A percentile compares a stretch with the other conserved stretches of the same genome.
Conservation (phyloP, 2,329 filamentous ascomycete species). For the Fusarium dlaminii region DNA sequence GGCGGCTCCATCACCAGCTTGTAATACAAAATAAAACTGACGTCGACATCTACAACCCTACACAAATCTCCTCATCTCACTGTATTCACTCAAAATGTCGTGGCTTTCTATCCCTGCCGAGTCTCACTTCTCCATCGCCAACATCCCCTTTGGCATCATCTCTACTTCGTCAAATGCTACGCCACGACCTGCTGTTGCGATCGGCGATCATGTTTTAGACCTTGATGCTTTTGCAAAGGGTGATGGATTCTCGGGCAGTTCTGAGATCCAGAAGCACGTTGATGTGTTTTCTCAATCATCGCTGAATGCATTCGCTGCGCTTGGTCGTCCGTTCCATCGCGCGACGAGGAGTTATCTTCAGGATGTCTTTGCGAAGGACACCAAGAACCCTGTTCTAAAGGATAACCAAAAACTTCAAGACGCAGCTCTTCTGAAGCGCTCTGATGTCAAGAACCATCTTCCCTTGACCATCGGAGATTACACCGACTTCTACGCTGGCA, state of each 20-base stretch:
- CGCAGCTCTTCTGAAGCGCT: conserved; percentile 41
- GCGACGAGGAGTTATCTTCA: conserved; percentile 77
- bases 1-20: conserved; percentile 18
- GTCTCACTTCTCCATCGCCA: conserved; percentile 65
- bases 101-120: conserved; percentile 48
- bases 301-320: conserved; percentile 50
- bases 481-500: conserved; percentile 84
- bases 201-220: conserved; percentile 78
- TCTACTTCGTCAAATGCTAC: conserved; percentile 65
- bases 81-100: conserved; percentile 30
- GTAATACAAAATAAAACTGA: conserved; percentile 14
- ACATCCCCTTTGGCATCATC: conserved; percentile 87
- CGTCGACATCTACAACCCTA: background rate
- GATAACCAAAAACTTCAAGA: conserved; percentile 48
- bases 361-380: conserved; percentile 66
- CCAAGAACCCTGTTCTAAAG: conserved; percentile 50
- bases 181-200: conserved; percentile 74
- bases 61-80: background rate
- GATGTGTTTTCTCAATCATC: conserved; percentile 42
- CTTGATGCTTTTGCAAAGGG: conserved; percentile 66
- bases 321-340: conserved; percentile 75
- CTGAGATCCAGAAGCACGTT: conserved; percentile 40
- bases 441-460: conserved; percentile 71
- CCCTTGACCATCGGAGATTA: conserved; percentile 85
- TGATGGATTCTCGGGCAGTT: conserved; percentile 50